Conservation (phyloP, 2,329 filamentous ascomycete genomes). For the Sporothrix euskadiensis region DNA sequence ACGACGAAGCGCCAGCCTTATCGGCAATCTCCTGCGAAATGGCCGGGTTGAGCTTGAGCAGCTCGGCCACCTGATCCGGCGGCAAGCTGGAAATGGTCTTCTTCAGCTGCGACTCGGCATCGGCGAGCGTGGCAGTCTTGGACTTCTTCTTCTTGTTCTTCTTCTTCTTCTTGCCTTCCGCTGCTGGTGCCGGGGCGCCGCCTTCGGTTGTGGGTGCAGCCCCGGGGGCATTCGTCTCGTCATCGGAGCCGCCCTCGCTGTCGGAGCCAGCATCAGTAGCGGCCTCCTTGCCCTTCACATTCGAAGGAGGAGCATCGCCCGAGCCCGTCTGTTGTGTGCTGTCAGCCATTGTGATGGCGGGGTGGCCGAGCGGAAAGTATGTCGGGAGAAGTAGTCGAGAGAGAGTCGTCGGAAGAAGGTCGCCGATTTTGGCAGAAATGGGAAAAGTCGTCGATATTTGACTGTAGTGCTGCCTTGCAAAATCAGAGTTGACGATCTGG, state of each 20-base stretch:
- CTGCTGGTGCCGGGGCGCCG: not conserved
- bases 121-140: constrained; percentile 45
- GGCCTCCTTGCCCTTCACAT: constrained; percentile 48
- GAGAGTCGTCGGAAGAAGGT: not conserved
- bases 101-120: constrained; percentile 47
- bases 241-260: constrained; percentile 35
- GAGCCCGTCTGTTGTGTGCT: constrained; percentile 17
- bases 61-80: constrained; percentile 60
- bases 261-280: constrained; percentile 39
- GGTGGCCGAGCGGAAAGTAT: not conserved
- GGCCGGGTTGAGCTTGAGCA: constrained; percentile 72
- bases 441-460: not conserved
- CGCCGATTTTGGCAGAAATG: not conserved
- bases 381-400: not conserved
- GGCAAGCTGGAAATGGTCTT: constrained; percentile 57
- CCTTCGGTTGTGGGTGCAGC: not conserved
- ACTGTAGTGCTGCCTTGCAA: not conserved
- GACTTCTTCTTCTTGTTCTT: constrained; percentile 66
- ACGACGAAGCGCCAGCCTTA: not conserved
- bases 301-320: constrained; percentile 35
- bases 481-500: not conserved
- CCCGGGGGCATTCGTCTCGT: constrained; percentile 32
- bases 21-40: constrained; percentile 61
- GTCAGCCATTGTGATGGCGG: constrained; percentile 23
- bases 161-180: constrained; percentile 59